Base-by-base conservation (phyloP, 352 stramenopile genomes). In the Peronospora tabacina region DNA sequence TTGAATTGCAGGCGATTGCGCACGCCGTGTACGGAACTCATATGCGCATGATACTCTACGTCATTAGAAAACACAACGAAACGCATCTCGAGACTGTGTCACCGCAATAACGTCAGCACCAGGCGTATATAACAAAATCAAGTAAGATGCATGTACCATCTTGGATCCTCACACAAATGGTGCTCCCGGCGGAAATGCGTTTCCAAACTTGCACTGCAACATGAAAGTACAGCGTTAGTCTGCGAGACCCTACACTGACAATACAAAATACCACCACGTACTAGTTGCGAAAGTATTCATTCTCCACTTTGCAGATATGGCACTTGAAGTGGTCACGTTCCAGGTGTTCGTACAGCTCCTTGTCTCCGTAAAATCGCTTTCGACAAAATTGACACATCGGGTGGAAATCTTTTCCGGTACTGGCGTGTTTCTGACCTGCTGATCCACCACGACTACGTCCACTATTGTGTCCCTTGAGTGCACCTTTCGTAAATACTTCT, bases 231-330 rank as follows among this genome's bases (percentile, higher is more conserved):
- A 30, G 20, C 22, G 35, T 68, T 52, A 64, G 35, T 30, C 9
- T 41, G 15, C 4, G 4, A 12, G 8, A 16, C 33, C 7, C 7
- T 5, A 44, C 20, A 38, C 10, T 11, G 9, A 24, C 49, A 39
- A 28, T 6, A 40, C 0, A 7, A 6, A 37, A n/a, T 2, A 38
- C 1, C 9, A 12, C 3, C 38, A 52, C 16, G 10, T 71, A 89
- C 75, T 95, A 95, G 64, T 95, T 90, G 49, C 83, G 77, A 57
- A 88, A 95, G 61, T 95, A 92, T 28, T 90, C 74, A 58, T 92
- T 81, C 52, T 90, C 82, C 26, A 75, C 61, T 46, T 89, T 87
- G 77, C 85, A 95, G 15, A 95, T 71, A 46, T 95, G 83, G 48
- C 85, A 95, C 52, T 87, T 92, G 62, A 91, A 95, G 50, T 95